A percentile compares a stretch with the other conserved stretches of the same genome.
Evolutionary conservation across 495 filamentous ascomycete genomes (phyloP).

Genomic region (Haplographium delicatum): DNA sequence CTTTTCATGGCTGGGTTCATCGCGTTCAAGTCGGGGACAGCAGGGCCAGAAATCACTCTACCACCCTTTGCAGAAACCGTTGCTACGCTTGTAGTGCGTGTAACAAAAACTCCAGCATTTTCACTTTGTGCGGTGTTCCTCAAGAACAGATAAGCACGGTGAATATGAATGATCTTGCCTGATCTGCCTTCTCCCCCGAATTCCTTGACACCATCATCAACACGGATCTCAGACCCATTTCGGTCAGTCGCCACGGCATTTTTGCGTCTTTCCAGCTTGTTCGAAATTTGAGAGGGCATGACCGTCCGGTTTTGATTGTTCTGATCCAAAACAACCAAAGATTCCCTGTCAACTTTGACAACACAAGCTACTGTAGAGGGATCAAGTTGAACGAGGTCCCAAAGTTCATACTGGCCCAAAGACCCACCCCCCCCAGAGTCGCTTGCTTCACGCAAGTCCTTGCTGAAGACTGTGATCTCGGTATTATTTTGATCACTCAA

Average conservation of each 20-base stretch:
- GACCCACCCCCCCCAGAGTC: conserved; percentile 79
- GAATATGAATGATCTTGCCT: conserved; percentile 86
- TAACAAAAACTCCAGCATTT: conserved; percentile 86
- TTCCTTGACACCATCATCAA: conserved; percentile 90
- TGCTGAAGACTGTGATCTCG: conserved; percentile 97
- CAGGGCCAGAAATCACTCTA: conserved; percentile 42
- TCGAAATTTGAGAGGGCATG: conserved; percentile 85
- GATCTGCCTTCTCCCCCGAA: conserved; percentile 75
- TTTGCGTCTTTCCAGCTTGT: conserved; percentile 72
- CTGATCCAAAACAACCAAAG: conserved; percentile 84
- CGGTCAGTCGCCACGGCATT: conserved; percentile 87
- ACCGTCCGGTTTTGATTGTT: conserved; percentile 75
- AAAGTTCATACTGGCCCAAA: conserved; percentile 80
- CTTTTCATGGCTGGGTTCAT: conserved; percentile 89
- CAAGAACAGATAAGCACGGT: conserved; percentile 82
- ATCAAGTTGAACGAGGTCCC: conserved; percentile 93
- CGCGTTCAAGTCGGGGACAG: conserved; percentile 70
- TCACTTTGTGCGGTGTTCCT: conserved; percentile 79
- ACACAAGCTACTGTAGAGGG: conserved; percentile 86
- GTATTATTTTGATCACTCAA: conserved; percentile 84
- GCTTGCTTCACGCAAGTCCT: conserved; percentile 86
- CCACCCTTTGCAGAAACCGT: conserved; percentile 91
- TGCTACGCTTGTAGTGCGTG: conserved; percentile 75
- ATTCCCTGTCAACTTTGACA: conserved; percentile 91
- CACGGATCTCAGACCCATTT: conserved; percentile 86